These are phyloP conservation scores for Cryptosporidium sp. DNA, from an alignment of 169 alveolate species.

Conservation along the genomic window DNA sequence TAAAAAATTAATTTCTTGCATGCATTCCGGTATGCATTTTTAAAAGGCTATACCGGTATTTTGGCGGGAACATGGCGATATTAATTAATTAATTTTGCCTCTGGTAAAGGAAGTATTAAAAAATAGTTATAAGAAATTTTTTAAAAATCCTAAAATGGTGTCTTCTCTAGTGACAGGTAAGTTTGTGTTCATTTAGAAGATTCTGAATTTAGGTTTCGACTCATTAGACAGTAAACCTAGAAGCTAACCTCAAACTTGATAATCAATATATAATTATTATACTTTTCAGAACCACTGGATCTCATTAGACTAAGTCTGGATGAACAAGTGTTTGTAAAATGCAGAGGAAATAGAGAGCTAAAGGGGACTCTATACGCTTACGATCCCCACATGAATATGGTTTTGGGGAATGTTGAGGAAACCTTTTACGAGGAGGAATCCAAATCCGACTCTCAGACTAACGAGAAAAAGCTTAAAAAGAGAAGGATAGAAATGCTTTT, in stretches of 20 bases:
- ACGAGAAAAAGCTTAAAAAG: constrained; percentile 79
- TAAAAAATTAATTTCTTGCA: not conserved
- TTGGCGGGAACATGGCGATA: not conserved
- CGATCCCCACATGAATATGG: constrained; percentile 92
- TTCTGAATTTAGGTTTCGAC: not conserved
- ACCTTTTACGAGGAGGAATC: constrained; percentile 80
- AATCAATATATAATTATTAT: not conserved
- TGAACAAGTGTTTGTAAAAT: constrained; percentile 87
- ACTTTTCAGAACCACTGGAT: constrained; percentile 89
- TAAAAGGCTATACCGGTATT: not conserved
- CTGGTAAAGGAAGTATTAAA: not conserved
- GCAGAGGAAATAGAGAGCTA: constrained; percentile 92
- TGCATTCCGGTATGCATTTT: not conserved
- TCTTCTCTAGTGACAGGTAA: constrained; percentile 72
- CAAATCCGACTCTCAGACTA: constrained; percentile 49
- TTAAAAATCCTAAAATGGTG: constrained; percentile 4
- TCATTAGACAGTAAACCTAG: not conserved
- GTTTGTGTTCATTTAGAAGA: not conserved
- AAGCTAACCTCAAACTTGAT: not conserved
- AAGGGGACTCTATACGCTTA: constrained; percentile 92
- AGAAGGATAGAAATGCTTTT: constrained; percentile 86
- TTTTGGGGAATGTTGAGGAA: constrained; percentile 90
- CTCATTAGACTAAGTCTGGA: constrained; percentile 89
- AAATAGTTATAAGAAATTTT: not conserved
- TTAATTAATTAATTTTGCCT: too few relatives aligned